A percentile compares a stretch with the other conserved stretches of the same genome.
These are phyloP conservation scores for Tylopilus sp. DNA, from an alignment of 768 basidiomycete genomes.

Conservation along the genomic window DNA sequence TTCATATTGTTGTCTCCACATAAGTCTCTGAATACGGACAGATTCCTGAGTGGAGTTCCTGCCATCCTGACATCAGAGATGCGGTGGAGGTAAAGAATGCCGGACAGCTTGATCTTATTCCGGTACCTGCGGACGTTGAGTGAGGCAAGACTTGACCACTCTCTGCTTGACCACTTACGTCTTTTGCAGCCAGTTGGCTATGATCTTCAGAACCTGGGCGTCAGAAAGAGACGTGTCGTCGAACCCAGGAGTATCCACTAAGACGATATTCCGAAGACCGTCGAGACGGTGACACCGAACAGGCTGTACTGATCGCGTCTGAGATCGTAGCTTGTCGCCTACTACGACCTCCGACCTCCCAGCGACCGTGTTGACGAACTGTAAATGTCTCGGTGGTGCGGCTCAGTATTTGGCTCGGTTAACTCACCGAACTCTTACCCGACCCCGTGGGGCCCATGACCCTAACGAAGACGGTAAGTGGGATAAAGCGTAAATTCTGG, in stretches of 20 bases:
- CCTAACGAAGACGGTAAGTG: too few species aligned
- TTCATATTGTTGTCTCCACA: not conserved
- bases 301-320: slow-evolving; percentile 2
- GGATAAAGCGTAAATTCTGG: too few species aligned
- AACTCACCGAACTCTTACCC: slow-evolving; percentile 21
- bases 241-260: not conserved
- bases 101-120: not conserved
- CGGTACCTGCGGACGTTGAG: not conserved
- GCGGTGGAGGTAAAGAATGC: not conserved
- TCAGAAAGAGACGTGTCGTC: not conserved
- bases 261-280: slow-evolving; percentile 6
- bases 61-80: not conserved
- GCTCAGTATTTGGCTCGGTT: too few species aligned
- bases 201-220: slow-evolving; percentile 2
- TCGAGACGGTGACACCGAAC: slow-evolving; percentile 10
- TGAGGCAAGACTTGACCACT: not conserved
- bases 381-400: not conserved
- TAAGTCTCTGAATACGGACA: not conserved
- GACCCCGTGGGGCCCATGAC: too few species aligned
- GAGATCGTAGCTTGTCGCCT: not conserved
- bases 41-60: not conserved
- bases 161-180: slow-evolving; percentile 9
- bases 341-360: not conserved
- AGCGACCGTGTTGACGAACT: slow-evolving; percentile 14
- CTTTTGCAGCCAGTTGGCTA: slow-evolving; percentile 13